Conservation (phyloP, 345 rosid genomes). For the Lepidium sativum region DNA sequence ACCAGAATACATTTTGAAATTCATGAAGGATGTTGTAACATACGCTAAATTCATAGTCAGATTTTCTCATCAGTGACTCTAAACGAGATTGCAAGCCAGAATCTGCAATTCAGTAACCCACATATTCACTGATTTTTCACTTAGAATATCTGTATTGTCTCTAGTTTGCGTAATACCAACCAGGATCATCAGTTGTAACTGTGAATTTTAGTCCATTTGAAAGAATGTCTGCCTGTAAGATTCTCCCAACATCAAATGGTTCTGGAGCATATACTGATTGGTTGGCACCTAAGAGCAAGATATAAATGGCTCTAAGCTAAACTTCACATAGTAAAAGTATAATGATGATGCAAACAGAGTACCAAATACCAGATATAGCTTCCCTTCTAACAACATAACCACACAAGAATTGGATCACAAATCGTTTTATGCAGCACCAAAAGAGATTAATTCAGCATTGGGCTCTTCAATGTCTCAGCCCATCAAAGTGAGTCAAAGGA, state of each 20-base stretch:
- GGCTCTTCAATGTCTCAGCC: too few relatives aligned
- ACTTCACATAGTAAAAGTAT: not conserved
- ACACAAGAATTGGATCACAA: too few relatives aligned
- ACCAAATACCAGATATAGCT: constrained; percentile 56
- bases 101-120: constrained; percentile 35
- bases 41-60: constrained; percentile 77
- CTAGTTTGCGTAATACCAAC: constrained; percentile 32
- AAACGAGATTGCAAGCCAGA: constrained; percentile 57
- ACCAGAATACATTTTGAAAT: not conserved
- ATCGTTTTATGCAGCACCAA: too few relatives aligned
- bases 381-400: too few relatives aligned
- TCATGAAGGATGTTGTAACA: constrained; percentile 14
- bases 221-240: constrained; percentile 62
- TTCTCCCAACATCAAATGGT: constrained; percentile 77
- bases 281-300: constrained; percentile 54
- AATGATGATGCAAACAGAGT: not conserved
- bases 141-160: not conserved
- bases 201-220: constrained; percentile 60
- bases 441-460: too few relatives aligned
- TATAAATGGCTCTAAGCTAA: not conserved
- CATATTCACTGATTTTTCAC: not conserved
- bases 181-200: constrained; percentile 55
- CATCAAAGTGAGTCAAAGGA: too few relatives aligned
- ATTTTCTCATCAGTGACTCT: constrained; percentile 71
- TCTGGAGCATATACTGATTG: constrained; percentile 77